Percentiles rank a stretch among this genome's conserved stretches.
phyloP scores from a whole-genome alignment of 352 stramenopile species.

The Paralagenidium karlingii region DNA sequence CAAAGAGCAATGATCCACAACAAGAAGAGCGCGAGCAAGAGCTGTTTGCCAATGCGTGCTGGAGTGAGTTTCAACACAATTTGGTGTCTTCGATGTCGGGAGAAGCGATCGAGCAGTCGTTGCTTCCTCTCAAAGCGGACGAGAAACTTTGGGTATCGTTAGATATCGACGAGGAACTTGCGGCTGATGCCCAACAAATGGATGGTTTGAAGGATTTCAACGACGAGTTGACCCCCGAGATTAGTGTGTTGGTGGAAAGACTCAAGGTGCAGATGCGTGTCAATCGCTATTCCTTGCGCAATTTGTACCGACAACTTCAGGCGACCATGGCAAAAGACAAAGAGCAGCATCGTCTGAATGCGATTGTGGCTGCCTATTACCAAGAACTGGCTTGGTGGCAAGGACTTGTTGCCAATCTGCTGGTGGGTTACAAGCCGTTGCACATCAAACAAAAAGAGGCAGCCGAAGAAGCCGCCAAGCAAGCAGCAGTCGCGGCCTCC shows the following conservation, averaged over 20 bases:
- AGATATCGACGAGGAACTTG: conserved; percentile 8
- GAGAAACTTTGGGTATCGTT: conserved; percentile 45
- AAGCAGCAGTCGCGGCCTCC: conserved; percentile 8
- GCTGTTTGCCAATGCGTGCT: background rate
- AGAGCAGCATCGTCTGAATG: conserved; percentile 8
- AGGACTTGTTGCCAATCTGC: conserved; percentile 44
- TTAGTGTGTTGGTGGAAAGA: conserved; percentile 67
- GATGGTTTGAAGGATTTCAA: conserved; percentile 6
- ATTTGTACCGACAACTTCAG: conserved; percentile 27
- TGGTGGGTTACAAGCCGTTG: conserved; percentile 32
- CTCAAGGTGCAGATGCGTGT: conserved; percentile 58
- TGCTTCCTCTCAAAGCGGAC: conserved; percentile 16
- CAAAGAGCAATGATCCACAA: background rate
- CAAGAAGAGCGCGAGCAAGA: no score
- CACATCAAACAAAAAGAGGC: background rate
- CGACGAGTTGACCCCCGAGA: conserved; percentile 63
- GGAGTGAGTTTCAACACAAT: conserved; percentile 8
- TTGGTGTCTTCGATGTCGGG: conserved; percentile 28
- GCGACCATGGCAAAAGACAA: conserved; percentile 15
- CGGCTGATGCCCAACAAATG: background rate
- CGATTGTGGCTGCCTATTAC: conserved; percentile 49
- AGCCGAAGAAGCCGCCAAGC: conserved; percentile 6
- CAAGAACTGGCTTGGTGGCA: conserved; percentile 70
- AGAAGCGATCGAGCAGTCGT: conserved; percentile 24
- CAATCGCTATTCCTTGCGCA: conserved; percentile 48